Percentiles rank a stretch among this genome's conserved stretches.
Conservation (phyloP, 2,329 filamentous ascomycete species). For the Aspergillus spinulosporus region DNA sequence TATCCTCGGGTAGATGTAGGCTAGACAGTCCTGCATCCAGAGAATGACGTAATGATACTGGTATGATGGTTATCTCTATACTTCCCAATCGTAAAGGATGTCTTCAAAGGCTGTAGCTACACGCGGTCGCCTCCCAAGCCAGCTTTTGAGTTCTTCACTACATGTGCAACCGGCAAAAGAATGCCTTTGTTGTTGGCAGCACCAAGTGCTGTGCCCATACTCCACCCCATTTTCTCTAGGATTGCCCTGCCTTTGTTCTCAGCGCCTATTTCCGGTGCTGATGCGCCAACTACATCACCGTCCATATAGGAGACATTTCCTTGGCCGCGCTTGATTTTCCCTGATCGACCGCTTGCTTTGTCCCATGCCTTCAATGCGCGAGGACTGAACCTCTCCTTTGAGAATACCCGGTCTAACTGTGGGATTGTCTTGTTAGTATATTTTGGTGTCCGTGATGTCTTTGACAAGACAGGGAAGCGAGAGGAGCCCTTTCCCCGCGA, state of each 20-base stretch:
- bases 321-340: slow-evolving; percentile 37
- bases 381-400: slow-evolving; percentile 34
- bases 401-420: slow-evolving; percentile 44
- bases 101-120: background rate
- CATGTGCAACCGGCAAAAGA: slow-evolving; percentile 77
- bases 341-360: slow-evolving; percentile 21
- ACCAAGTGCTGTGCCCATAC: slow-evolving; percentile 78
- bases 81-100: no score
- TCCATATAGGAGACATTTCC: slow-evolving; percentile 66
- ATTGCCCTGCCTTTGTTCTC: slow-evolving; percentile 83
- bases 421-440: slow-evolving; percentile 60
- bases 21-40: no score
- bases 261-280: slow-evolving; percentile 77
- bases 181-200: slow-evolving; percentile 83
- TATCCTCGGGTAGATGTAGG: slow-evolving; percentile 21
- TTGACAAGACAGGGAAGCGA: slow-evolving; percentile 75
- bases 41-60: no score
- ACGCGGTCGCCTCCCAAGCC: slow-evolving; percentile 61
- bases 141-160: slow-evolving; percentile 82
- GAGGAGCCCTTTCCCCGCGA: slow-evolving; percentile 72
- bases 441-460: slow-evolving; percentile 65
- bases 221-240: slow-evolving; percentile 98
- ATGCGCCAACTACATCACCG: slow-evolving; percentile 83
- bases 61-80: no score
- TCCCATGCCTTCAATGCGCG: slow-evolving; percentile 29